These are phyloP conservation scores for Periconia sp. DNA, from an alignment of 2,329 filamentous ascomycete genomes.

Conservation along the genomic window DNA sequence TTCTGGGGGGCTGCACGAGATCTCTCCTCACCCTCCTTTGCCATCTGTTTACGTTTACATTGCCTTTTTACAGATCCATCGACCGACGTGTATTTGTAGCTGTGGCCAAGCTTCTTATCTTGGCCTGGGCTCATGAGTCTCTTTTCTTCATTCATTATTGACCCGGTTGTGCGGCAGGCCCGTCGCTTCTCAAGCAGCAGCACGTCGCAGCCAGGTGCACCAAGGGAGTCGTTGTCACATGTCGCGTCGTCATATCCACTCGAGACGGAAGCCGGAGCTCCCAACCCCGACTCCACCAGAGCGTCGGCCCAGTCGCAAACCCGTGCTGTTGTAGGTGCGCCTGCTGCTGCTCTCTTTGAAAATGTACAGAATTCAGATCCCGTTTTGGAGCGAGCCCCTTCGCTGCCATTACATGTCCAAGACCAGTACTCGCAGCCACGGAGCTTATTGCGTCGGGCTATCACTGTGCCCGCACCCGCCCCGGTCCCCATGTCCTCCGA, in stretches of 20 bases:
- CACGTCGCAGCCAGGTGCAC: slow-evolving; percentile 17
- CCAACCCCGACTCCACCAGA: slow-evolving; percentile 4
- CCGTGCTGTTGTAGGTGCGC: not conserved
- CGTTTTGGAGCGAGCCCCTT: not conserved
- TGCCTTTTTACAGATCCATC: not conserved
- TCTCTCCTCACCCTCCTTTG: not conserved
- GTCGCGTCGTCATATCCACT: slow-evolving; percentile 6
- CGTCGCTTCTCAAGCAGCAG: slow-evolving; percentile 39
- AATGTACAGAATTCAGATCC: not conserved
- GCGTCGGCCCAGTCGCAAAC: not conserved
- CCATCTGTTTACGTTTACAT: not conserved
- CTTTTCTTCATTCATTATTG: slow-evolving; percentile 44
- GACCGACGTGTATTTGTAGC: not conserved
- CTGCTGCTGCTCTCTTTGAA: not conserved
- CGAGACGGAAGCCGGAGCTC: not conserved
- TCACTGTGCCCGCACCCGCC: slow-evolving; percentile 25
- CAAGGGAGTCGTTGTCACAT: slow-evolving; percentile 32
- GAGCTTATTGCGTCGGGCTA: slow-evolving; percentile 14
- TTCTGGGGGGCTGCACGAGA: not conserved
- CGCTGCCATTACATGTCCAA: slow-evolving; percentile 3
- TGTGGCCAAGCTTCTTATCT: slow-evolving; percentile 12
- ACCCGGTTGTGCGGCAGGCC: slow-evolving; percentile 43
- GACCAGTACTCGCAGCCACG: not conserved
- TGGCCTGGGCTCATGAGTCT: slow-evolving; percentile 36
- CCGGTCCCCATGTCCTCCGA: slow-evolving; percentile 35